A percentile compares a stretch with the other conserved stretches of the same genome.
These are phyloP conservation scores for Diaporthe ilicicola DNA, from an alignment of 2,329 filamentous ascomycete genomes.

Conservation along the genomic window DNA sequence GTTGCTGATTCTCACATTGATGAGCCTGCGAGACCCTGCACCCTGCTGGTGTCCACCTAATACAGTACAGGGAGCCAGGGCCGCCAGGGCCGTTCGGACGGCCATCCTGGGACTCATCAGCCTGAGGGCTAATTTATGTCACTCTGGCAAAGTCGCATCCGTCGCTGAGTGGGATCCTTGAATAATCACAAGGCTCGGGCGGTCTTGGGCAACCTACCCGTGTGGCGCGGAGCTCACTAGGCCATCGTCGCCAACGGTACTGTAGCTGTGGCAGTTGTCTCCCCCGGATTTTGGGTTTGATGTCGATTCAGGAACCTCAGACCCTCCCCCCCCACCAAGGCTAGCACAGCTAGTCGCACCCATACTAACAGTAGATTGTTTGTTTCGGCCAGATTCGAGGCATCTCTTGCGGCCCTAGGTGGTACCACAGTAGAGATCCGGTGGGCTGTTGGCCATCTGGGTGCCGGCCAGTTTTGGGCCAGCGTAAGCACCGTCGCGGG, in stretches of 20 bases:
- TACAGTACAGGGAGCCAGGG: neutral
- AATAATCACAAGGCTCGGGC: slow-evolving; percentile 12
- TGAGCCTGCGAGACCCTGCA: slow-evolving; percentile 23
- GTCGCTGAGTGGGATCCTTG: neutral
- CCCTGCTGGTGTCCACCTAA: slow-evolving; percentile 21
- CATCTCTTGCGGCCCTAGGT: slow-evolving; percentile 2
- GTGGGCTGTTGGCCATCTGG: neutral
- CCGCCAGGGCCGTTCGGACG: slow-evolving; percentile 3
- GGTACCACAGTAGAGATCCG: neutral
- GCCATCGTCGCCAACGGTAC: slow-evolving; percentile 5
- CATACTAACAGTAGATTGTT: slow-evolving; percentile 16
- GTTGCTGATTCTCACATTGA: slow-evolving; percentile 22
- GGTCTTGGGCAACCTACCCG: neutral
- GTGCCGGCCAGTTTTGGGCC: neutral
- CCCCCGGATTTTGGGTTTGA: slow-evolving; percentile 23
- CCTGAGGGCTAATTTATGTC: slow-evolving; percentile 1
- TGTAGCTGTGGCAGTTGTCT: slow-evolving; percentile 21
- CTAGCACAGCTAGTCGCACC: slow-evolving; percentile 18
- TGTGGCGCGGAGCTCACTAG: slow-evolving; percentile 13
- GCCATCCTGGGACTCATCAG: slow-evolving; percentile 3
- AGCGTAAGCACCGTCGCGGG: neutral
- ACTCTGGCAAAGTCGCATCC: neutral
- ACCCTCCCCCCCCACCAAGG: neutral
- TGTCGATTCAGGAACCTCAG: slow-evolving; percentile 9
- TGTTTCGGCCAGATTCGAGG: slow-evolving; percentile 16